Percentiles rank a stretch among this genome's conserved stretches.
These are phyloP conservation scores for Tagetes erecta DNA, from an alignment of 129 eudicot genomes.

Conservation along the genomic window DNA sequence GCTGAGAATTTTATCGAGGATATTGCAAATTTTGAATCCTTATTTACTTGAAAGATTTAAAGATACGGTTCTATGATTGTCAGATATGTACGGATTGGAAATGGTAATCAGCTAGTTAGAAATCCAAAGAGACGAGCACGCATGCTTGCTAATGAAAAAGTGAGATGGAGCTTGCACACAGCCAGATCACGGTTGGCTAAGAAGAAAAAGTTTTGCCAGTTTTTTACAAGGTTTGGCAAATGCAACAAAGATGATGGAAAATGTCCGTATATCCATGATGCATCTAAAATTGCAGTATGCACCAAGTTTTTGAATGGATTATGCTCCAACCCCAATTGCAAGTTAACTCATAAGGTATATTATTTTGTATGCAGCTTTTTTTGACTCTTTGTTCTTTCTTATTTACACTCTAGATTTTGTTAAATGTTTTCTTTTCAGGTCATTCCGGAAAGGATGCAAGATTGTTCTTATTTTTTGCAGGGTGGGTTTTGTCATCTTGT, in stretches of 20 bases:
- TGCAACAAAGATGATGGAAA: slow-evolving; percentile 92
- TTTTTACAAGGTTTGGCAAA: slow-evolving; percentile 92
- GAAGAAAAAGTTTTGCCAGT: slow-evolving; percentile 84
- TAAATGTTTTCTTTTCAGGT: slow-evolving; percentile 54
- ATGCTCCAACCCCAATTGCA: slow-evolving; percentile 72
- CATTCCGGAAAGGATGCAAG: slow-evolving; percentile 98
- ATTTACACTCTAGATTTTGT: slow-evolving; percentile 20
- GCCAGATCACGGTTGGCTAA: slow-evolving; percentile 83
- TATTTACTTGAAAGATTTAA: background rate
- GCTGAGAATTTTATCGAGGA: slow-evolving; percentile 5
- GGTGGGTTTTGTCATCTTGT: slow-evolving; percentile 48
- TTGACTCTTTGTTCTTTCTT: background rate
- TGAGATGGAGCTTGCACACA: slow-evolving; percentile 97
- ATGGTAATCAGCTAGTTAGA: slow-evolving; percentile 86
- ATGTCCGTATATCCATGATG: slow-evolving; percentile 87
- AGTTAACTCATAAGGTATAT: slow-evolving; percentile 85
- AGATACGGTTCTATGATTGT: slow-evolving; percentile 20
- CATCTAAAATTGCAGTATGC: slow-evolving; percentile 88
- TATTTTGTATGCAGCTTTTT: background rate
- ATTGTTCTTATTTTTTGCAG: slow-evolving; percentile 86
- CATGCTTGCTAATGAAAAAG: slow-evolving; percentile 81
- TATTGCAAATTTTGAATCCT: background rate
- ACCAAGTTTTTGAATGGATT: slow-evolving; percentile 79
- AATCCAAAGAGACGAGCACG: slow-evolving; percentile 90
- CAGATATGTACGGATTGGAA: slow-evolving; percentile 94